Evolutionary conservation across 2,329 filamentous ascomycete genomes (phyloP), one percentile per base, ranked within the genome.

Genomic region (Ophiognomonia clavigignenti-juglandacearum): DNA sequence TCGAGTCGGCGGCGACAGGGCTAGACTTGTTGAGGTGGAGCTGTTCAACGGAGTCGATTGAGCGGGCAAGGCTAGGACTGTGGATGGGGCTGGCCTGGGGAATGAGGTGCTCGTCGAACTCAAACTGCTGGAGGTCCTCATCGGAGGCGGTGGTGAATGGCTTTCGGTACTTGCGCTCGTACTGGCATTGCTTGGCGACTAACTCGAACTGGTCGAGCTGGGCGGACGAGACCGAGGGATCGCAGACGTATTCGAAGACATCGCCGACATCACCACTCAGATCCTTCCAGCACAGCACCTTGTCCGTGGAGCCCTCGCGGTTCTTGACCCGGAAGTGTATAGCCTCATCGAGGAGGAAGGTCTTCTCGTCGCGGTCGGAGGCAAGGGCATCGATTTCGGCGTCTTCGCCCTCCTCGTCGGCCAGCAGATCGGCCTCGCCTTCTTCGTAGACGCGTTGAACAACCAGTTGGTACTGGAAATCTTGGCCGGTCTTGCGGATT

Each of bases 171-270:
- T 96, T 97, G 61, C 92, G 82, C 71, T 98, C 93, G 85, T 95
- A 98, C 67, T 98, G 93, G 64, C 93, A 96, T 78, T 96, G 85
- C 48, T 88, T 79, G 7, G 93, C 88, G 44, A 89, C 83, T 45
- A 85, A 75, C 61, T 92, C 82, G 64, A 98, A 97, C 14, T 85
- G 80, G 38, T 84, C 77, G 20, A 93, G 85, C 57, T 91, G 86
- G 39, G 82, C 76, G 3, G 82, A 71, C 23, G 82, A 73, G 35
- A 86, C 80, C 11, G 83, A 83, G 32, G 74, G 65, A 68, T 97
- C 93, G 71, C 91, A 97, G 54, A 98, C 87, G 63, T 97, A 98
- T 66, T 98, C 92, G 76, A 88, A 98, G n/a, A 97, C 77, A 66
- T 98, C 93, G 45, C 90, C 92, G 26, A 82, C 78, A 72, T 98